These are phyloP conservation scores for Globisporangium apiculatum DNA, from an alignment of 352 stramenopile species.

Conservation along the genomic window DNA sequence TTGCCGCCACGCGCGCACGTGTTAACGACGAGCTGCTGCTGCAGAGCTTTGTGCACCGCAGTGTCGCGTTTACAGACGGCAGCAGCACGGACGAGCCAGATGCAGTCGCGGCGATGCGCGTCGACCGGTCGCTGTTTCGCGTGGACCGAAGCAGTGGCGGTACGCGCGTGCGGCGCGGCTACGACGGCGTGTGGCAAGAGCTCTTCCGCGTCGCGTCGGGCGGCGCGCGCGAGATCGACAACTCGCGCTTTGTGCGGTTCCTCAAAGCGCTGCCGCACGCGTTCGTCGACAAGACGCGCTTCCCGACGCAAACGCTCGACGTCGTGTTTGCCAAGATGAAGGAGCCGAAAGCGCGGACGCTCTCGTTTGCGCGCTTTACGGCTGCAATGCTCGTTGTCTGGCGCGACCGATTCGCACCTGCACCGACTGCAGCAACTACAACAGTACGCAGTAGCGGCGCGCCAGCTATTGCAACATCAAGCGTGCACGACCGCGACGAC, in stretches of 20 bases:
- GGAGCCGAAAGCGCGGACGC: conserved; percentile 52
- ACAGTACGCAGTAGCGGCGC: neutral
- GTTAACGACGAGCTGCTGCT: conserved; percentile 54
- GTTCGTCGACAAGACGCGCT: conserved; percentile 56
- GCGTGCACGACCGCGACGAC: conserved; percentile 8
- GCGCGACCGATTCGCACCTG: conserved; percentile 40
- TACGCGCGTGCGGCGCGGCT: conserved; percentile 43
- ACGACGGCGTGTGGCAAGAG: conserved; percentile 63
- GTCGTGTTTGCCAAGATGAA: conserved; percentile 75
- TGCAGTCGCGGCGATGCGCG: conserved; percentile 10
- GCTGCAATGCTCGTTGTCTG: conserved; percentile 52
- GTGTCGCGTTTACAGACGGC: conserved; percentile 12
- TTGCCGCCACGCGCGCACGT: conserved; percentile 33
- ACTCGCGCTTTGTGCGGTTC: conserved; percentile 54
- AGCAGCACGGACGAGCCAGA: neutral
- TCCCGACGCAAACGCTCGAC: conserved; percentile 47
- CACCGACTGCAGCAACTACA: no score
- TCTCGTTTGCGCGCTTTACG: conserved; percentile 57
- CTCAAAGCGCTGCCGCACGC: conserved; percentile 47
- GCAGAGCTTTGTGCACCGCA: conserved; percentile 50
- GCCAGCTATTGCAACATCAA: neutral
- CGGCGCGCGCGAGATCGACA: conserved; percentile 48
- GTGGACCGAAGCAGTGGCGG: conserved; percentile 20
- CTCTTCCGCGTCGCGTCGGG: conserved; percentile 45
- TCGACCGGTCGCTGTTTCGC: conserved; percentile 35